phyloP scores from a whole-genome alignment of 2,329 filamentous ascomycete species.

The Aspergillus transmontanensis region DNA sequence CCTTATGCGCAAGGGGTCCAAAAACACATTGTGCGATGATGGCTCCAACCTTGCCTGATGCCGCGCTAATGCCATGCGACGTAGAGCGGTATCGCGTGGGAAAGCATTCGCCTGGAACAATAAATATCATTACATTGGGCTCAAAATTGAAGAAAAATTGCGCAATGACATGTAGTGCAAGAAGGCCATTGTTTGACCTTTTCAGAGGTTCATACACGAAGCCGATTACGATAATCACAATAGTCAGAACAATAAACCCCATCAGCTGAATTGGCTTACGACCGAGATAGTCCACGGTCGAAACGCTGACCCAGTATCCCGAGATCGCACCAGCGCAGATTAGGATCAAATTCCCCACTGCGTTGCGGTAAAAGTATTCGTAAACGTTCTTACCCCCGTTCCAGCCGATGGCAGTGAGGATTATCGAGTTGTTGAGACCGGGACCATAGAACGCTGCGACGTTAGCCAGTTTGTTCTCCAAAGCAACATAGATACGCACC shows the following conservation, averaged over 20 bases:
- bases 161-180: conserved; percentile 64
- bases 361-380: conserved; percentile 70
- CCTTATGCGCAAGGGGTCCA: conserved; percentile 63
- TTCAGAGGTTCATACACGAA: conserved; percentile 53
- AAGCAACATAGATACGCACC: conserved; percentile 38
- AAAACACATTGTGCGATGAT: conserved; percentile 69
- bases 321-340: conserved; percentile 78
- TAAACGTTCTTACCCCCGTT: conserved; percentile 66
- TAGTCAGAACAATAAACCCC: conserved; percentile 63
- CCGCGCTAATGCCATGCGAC: conserved; percentile 59
- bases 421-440: conserved; percentile 74
- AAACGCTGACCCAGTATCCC: conserved; percentile 80
- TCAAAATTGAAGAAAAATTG: conserved; percentile 61
- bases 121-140: conserved; percentile 65
- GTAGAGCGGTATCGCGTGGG: conserved; percentile 65
- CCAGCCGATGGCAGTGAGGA: conserved; percentile 72
- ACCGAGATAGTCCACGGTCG: conserved; percentile 71
- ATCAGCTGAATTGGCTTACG: conserved; percentile 74
- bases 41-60: conserved; percentile 62
- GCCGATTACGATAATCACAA: conserved; percentile 65
- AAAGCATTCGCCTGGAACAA: conserved; percentile 67
- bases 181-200: conserved; percentile 48
- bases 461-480: conserved; percentile 24
- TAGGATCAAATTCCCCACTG: conserved; percentile 76
- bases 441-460: conserved; percentile 65